Percentiles rank a stretch among this genome's conserved stretches.
phyloP scores from a whole-genome alignment of 2,329 filamentous ascomycete species.

The Magnaporthiopsis incrustans region DNA sequence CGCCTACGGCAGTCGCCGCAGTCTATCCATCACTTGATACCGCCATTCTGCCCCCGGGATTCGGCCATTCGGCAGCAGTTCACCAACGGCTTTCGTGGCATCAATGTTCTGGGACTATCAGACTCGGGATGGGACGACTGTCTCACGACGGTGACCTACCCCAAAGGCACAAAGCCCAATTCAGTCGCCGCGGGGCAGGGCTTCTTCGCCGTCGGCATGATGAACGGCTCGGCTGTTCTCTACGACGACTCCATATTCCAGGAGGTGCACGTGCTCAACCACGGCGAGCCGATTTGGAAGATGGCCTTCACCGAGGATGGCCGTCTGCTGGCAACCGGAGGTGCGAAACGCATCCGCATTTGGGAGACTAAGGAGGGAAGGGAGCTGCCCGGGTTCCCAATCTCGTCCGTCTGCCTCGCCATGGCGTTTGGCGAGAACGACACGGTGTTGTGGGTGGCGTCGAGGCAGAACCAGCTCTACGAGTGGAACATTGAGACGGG shows the following conservation, averaged over 20 bases:
- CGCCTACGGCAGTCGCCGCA: too few relatives aligned
- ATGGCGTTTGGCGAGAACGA: neutral
- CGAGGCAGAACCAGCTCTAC: neutral
- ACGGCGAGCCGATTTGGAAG: neutral
- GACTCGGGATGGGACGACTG: too few relatives aligned
- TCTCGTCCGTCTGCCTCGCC: neutral
- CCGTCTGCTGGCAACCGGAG: neutral
- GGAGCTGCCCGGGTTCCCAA: neutral
- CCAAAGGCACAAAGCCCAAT: too few relatives aligned
- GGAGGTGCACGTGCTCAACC: neutral
- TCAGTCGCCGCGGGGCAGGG: too few relatives aligned
- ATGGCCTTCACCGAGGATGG: neutral
- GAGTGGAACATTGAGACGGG: neutral
- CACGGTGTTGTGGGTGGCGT: neutral
- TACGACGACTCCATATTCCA: neutral
- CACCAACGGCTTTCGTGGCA: too few relatives aligned
- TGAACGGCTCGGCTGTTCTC: neutral
- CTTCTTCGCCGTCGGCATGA: too few relatives aligned
- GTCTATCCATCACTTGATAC: too few relatives aligned
- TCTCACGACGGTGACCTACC: too few relatives aligned
- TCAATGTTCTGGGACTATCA: too few relatives aligned
- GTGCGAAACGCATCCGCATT: neutral
- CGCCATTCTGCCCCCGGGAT: too few relatives aligned
- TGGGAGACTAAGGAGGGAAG: neutral
- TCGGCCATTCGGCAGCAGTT: too few relatives aligned